Evolutionary conservation across 2,329 filamentous ascomycete species (phyloP).

Genomic region (Trichoderma sp.): DNA sequence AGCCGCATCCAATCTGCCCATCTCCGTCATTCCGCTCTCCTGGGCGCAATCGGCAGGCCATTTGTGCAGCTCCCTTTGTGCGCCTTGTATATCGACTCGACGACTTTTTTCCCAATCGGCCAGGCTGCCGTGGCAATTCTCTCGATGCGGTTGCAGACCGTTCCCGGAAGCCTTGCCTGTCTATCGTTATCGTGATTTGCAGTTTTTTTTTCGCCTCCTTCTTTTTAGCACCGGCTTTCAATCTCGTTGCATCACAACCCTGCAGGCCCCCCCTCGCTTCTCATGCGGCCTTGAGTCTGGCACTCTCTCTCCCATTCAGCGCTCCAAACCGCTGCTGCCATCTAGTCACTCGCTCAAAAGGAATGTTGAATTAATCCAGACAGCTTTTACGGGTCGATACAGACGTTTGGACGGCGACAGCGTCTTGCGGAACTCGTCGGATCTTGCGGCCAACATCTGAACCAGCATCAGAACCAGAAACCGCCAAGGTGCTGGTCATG

Average conservation of each 20-base stretch:
- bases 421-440: constrained; percentile 1
- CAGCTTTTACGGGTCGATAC: constrained; percentile 24
- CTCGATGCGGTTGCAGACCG: constrained; percentile 21
- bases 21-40: constrained; percentile 22
- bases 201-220: constrained; percentile 1
- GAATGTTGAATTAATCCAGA: constrained; percentile 31
- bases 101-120: constrained; percentile 9
- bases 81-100: neutral
- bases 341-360: constrained; percentile 28
- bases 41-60: constrained; percentile 18
- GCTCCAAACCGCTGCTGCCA: neutral
- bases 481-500: constrained; percentile 32
- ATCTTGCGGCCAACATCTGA: neutral
- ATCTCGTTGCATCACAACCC: constrained; percentile 5
- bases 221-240: neutral
- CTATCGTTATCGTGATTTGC: constrained; percentile 12
- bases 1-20: constrained; percentile 22
- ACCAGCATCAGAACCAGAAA: neutral
- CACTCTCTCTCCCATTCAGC: neutral
- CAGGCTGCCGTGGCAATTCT: constrained; percentile 20
- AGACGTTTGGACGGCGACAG: constrained; percentile 23
- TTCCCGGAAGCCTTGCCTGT: constrained; percentile 9
- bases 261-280: neutral
- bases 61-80: constrained; percentile 4
- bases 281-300: constrained; percentile 16